Base-by-base conservation (phyloP, 2,329 filamentous ascomycete genomes). In the Volutella citrinella region DNA sequence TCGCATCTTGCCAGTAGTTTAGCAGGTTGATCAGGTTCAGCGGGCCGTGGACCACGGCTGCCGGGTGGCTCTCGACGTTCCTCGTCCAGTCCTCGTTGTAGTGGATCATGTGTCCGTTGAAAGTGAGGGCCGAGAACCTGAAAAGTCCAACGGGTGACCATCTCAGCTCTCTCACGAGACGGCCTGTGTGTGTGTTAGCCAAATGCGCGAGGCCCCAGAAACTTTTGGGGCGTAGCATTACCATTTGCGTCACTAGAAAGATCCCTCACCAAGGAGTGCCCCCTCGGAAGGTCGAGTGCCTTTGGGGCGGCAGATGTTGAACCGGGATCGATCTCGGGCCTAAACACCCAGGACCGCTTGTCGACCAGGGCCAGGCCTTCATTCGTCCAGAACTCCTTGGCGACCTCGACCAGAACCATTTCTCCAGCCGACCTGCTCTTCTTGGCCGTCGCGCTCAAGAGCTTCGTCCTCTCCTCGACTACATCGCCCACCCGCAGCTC, bases 51-150 rank as follows among this genome's bases (percentile, higher is more conserved):
- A 95, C 86, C 10, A 95, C 76, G 6, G 84, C 60, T 12, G 79
- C 74, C 0, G 76, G 74, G 50, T 93, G 85, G 1, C 81, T 80
- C 57, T 93, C 83, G 7, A 83, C 67, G 6, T 70, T 64, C 6
- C 68, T 67, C 11, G 78, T 77, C 68, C 85, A 91, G 10, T 68
- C 54, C 16, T 75, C 71, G 52, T 89, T 85, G 48, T 91, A 82
- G 59, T 95, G 89, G 34, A 95, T 94, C 46, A 79, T 81, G 59
- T 95, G 89, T 0, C 79, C 86, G 55, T 95, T 95, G 66, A 89
- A 89, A 0, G 87, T 94, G 24, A 95, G 65, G 0, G 87, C 87
- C 1, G 84, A 89, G 66, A 89, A 95, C 13, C 86, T 78, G 61
- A 93, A 94, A 2, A 95, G 71, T 3, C 64, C 67, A 0, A 66